A percentile compares a stretch with the other conserved stretches of the same genome.
Evolutionary conservation across 371 early-diverging fungal genomes (phyloP).

Genomic region (Haplosporangium sp.): DNA sequence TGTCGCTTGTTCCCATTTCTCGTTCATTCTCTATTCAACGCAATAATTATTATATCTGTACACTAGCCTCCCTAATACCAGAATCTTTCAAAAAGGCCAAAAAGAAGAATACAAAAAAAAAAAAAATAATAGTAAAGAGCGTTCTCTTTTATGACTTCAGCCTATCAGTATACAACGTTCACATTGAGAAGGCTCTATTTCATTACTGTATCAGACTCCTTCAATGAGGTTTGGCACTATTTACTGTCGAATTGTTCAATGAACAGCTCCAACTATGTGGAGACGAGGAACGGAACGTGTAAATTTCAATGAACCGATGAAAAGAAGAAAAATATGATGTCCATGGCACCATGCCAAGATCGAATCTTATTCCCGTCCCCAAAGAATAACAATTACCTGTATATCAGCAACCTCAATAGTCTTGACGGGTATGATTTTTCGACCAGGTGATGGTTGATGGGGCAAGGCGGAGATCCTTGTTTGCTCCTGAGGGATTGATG

Average conservation of each 20-base stretch:
- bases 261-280: conserved; percentile 19
- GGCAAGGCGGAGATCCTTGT: conserved; percentile 20
- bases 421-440: conserved; percentile 48
- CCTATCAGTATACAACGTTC: neutral
- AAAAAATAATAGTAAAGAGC: neutral
- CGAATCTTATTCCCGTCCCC: neutral
- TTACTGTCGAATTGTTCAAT: conserved; percentile 16
- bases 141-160: neutral
- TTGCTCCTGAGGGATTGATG: conserved; percentile 9
- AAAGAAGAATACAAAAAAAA: neutral
- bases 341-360: neutral
- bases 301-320: neutral
- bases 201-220: neutral
- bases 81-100: neutral
- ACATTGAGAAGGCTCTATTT: neutral
- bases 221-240: neutral
- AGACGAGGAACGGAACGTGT: neutral
- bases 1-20: too few species aligned
- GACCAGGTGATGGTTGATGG: neutral
- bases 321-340: neutral
- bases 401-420: conserved; percentile 35
- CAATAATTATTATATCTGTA: too few species aligned
- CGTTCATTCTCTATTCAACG: too few species aligned
- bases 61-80: too few species aligned
- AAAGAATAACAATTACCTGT: conserved; percentile 25